Base-by-base conservation (phyloP, 306 rosid species). In the Quercus agrifolia region DNA sequence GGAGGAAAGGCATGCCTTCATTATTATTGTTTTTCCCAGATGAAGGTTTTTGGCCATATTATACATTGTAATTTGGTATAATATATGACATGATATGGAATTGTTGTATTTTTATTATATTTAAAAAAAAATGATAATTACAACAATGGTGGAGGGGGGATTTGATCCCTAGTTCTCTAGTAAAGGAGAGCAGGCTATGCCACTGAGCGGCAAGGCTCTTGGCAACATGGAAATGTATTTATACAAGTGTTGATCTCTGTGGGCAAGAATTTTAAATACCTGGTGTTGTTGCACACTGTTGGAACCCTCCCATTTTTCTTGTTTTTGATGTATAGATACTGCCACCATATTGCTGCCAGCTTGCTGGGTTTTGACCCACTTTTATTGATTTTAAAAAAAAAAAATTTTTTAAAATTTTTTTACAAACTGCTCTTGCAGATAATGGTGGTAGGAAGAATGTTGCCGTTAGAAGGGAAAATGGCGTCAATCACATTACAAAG, bases 381-480 rank as follows among this genome's bases (percentile, higher is more conserved):
- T 57, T 74, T 73, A 28, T 71, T 58, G 15, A 38, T 7, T 38
- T 33, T 33, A 4, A 4, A 21, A 21, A 21, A 21, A 21, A 21
- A n/a, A n/a, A n/a, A n/a, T n/a, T n/a, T n/a, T n/a, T n/a, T n/a
- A n/a, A n/a, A n/a, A n/a, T 23, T 23, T 52, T 76, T 58, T 80
- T 68, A n/a, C 56, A n/a, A 85, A 62, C 80, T 52, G 77, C 62
- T 69, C 71, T 81, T 81, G 75, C 84, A 93, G 98, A 88, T 84
- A 85, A 78, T 77, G 85, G 78, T 51, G 86, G 87, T 64, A 91
- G 88, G 74, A 88, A 87, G 88, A 89, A 83, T 81, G 31, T 52
- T 52, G 72, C 83, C 77, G 76, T 70, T 74, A 81, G 91, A 59
- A 84, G 85, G 81, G 98, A 90, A 83, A 91, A 84, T 84, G 94